Evolutionary conservation across 2,329 filamentous ascomycete genomes (phyloP).

Genomic region (Exophiala viscosa): DNA sequence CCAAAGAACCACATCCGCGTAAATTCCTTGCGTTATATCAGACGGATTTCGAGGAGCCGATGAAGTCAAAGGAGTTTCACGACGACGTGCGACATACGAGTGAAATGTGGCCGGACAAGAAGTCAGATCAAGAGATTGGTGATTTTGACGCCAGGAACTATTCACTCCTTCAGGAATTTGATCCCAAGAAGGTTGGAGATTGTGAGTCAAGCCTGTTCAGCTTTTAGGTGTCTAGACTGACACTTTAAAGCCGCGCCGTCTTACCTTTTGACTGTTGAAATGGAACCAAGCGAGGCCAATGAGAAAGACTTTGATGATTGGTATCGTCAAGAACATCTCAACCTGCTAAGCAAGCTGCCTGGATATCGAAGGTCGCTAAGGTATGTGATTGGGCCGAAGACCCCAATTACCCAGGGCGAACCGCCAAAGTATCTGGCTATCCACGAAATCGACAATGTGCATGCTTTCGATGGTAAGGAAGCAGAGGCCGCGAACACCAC

Average conservation of each 20-base stretch:
- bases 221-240: background rate
- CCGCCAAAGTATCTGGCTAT: conserved; percentile 59
- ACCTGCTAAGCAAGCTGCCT: conserved; percentile 67
- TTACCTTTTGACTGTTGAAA: conserved; percentile 59
- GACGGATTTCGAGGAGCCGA: conserved; percentile 61
- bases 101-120: conserved; percentile 56
- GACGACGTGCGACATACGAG: conserved; percentile 46
- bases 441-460: conserved; percentile 67
- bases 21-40: conserved; percentile 80
- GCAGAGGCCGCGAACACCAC: conserved; percentile 17
- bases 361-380: conserved; percentile 76
- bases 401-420: conserved; percentile 32
- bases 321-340: conserved; percentile 71
- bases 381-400: conserved; percentile 57
- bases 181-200: conserved; percentile 53
- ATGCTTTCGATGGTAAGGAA: conserved; percentile 51
- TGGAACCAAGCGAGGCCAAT: conserved; percentile 50
- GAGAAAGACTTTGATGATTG: conserved; percentile 61
- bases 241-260: conserved; percentile 49
- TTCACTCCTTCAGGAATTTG: conserved; percentile 57
- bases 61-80: conserved; percentile 67
- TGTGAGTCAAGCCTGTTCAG: conserved; percentile 6
- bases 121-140: conserved; percentile 60
- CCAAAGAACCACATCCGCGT: conserved; percentile 44
- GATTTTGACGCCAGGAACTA: conserved; percentile 69